Evolutionary conservation across 305 asterid genomes (phyloP).

Genomic region (Rubia tinctorum): DNA sequence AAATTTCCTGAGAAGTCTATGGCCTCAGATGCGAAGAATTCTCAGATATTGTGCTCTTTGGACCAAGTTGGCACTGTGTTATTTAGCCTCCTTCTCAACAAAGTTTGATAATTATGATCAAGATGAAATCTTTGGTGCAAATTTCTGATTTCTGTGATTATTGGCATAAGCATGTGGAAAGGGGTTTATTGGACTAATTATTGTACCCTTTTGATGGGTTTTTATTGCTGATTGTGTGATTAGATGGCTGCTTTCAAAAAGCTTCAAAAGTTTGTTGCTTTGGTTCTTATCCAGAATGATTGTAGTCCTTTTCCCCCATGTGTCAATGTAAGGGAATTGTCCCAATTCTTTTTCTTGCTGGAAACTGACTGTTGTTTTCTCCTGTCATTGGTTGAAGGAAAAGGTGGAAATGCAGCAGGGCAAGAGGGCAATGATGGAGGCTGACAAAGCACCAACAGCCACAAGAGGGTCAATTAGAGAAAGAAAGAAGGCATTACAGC

Average conservation of each 20-base stretch:
- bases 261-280: conserved; percentile 19
- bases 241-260: conserved; percentile 20
- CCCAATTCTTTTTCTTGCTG: conserved; percentile 32
- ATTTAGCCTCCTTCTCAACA: background rate
- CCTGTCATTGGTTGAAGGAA: conserved; percentile 40
- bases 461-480: conserved; percentile 49
- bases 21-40: conserved; percentile 23
- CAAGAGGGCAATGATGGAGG: conserved; percentile 33
- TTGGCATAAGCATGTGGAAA: background rate
- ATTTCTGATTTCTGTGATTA: conserved; percentile 8
- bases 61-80: conserved; percentile 19
- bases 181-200: conserved; percentile 1
- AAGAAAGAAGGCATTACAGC: conserved; percentile 62
- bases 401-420: conserved; percentile 42
- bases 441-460: conserved; percentile 43
- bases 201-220: background rate
- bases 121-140: background rate
- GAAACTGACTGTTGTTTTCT: conserved; percentile 32
- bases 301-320: conserved; percentile 15
- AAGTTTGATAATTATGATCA: no score
- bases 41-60: conserved; percentile 6
- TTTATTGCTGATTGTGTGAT: conserved; percentile 11
- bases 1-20: conserved; percentile 10
- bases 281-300: conserved; percentile 27
- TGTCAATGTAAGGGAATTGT: conserved; percentile 11